Base-by-base conservation (phyloP, 75 land plant genomes). In the Azolla pinnata region DNA sequence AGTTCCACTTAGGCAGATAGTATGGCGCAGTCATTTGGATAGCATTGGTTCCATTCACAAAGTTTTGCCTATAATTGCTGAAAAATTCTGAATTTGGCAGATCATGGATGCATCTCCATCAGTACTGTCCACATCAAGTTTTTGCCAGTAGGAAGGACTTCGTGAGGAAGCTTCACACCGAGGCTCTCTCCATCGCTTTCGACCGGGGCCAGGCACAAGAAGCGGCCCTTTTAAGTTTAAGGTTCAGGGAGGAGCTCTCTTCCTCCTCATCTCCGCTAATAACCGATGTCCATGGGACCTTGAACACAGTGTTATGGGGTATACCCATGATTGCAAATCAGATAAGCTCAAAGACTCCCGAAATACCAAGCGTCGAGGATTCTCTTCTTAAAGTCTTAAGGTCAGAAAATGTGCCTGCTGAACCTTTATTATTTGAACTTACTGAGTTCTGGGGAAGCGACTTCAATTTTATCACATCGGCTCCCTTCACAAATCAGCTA, bases 281-380 rank as follows among this genome's bases (percentile, higher is more conserved):
- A 7, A 38, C 42, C 14, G 42, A 38, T 38, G 42, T 38, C 7
- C 42, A 38, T 38, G 42, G 42, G 14, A 38, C 42, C 14, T 38
- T 38, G 42, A 38, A 38, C 42, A 38, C 42, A 7, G 42, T 38
- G 7, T 38, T 38, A 38, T 38, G 42, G 42, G 42, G 42, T 7
- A 38, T 38, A 38, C 42, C 42, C 7, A 38, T 38, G 42, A 38
- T 38, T 38, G 42, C 42, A 38, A 38, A 38, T 38, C 42, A 38
- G 42, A 38, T 38, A 7, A 7, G 10, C 7, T 38, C 42, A 7
- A 38, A 38, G 42, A 7, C 42, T 14, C 10, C 14, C 7, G 42
- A 38, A 38, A 38, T 38, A 7, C 10, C 42, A 14, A 38, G 7
- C 10, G 42, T 7, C 7, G 14, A 38, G 7, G 42, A 14, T 14